Percentiles rank a stretch among this genome's conserved stretches.
Conservation (phyloP, 2,329 filamentous ascomycete species). For the Cordyceps javanica region DNA sequence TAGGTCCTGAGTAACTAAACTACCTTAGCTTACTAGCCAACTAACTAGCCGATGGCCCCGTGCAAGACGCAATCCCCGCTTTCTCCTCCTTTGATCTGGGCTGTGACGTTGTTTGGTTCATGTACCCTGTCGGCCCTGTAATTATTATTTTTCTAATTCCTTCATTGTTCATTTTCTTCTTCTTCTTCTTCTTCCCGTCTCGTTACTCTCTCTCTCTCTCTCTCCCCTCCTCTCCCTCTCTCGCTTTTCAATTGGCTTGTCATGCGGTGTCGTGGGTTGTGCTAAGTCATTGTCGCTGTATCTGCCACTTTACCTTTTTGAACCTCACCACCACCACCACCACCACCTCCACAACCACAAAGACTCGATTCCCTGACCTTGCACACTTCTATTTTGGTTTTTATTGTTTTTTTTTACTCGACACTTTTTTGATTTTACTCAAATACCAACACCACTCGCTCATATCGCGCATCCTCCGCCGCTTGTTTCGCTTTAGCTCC, state of each 20-base stretch:
- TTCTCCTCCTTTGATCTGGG: slow-evolving; percentile 12
- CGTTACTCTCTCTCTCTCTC: neutral
- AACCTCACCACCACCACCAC: slow-evolving; percentile 2
- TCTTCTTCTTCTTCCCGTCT: neutral
- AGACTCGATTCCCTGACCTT: neutral
- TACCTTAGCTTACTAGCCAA: too few relatives aligned
- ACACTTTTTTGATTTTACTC: neutral
- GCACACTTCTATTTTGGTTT: neutral
- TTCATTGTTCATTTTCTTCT: neutral
- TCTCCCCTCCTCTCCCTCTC: neutral
- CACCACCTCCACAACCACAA: too few relatives aligned
- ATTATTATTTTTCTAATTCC: neutral
- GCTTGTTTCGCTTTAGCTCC: slow-evolving; percentile 8
- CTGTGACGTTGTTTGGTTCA: slow-evolving; percentile 8
- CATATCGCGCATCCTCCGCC: neutral
- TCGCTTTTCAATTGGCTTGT: neutral
- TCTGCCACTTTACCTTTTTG: too few relatives aligned
- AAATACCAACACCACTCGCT: neutral
- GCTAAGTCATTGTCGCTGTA: neutral
- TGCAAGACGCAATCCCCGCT: slow-evolving; percentile 7
- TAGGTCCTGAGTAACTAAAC: too few relatives aligned
- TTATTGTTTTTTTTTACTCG: neutral
- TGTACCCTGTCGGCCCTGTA: neutral
- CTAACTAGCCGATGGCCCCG: neutral
- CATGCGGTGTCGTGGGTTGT: neutral